phyloP scores from a whole-genome alignment of 805 yeast species.

The Barnettozyma salicaria region DNA sequence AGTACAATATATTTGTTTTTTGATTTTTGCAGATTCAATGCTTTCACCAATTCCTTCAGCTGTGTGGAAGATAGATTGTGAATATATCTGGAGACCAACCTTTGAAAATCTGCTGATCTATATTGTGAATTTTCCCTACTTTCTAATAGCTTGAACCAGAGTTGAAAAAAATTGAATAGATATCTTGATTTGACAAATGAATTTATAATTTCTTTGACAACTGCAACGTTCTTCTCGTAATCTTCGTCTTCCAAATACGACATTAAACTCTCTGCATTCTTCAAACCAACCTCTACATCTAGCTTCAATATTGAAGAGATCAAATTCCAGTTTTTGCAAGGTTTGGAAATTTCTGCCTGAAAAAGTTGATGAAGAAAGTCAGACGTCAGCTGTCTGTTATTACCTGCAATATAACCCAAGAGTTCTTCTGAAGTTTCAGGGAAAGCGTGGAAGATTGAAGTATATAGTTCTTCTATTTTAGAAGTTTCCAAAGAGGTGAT shows the following conservation, averaged over 20 bases:
- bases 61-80: conserved; percentile 44
- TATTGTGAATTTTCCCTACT: conserved; percentile 12
- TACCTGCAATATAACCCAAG: conserved; percentile 40
- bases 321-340: conserved; percentile 43
- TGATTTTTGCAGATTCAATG: conserved; percentile 16
- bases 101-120: conserved; percentile 26
- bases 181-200: conserved; percentile 57
- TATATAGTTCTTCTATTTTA: conserved; percentile 44
- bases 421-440: conserved; percentile 38
- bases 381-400: conserved; percentile 49
- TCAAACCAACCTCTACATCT: conserved; percentile 54
- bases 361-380: conserved; percentile 42
- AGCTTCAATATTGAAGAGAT: conserved; percentile 43
- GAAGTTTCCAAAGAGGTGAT: conserved; percentile 27
- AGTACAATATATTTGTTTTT: conserved; percentile 21
- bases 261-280: conserved; percentile 34
- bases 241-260: conserved; percentile 10
- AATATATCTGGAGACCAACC: conserved; percentile 36
- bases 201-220: conserved; percentile 33
- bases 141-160: conserved; percentile 34
- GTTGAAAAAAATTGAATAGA: conserved; percentile 39
- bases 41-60: conserved; percentile 26
- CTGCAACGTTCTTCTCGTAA: conserved; percentile 4
- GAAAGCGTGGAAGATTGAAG: conserved; percentile 34
- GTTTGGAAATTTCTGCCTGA: conserved; percentile 40